Evolutionary conservation across 192 early-diverging fungal genomes (phyloP), one percentile per base, ranked within the genome.

Genomic region (Linnemannia exigua): DNA sequence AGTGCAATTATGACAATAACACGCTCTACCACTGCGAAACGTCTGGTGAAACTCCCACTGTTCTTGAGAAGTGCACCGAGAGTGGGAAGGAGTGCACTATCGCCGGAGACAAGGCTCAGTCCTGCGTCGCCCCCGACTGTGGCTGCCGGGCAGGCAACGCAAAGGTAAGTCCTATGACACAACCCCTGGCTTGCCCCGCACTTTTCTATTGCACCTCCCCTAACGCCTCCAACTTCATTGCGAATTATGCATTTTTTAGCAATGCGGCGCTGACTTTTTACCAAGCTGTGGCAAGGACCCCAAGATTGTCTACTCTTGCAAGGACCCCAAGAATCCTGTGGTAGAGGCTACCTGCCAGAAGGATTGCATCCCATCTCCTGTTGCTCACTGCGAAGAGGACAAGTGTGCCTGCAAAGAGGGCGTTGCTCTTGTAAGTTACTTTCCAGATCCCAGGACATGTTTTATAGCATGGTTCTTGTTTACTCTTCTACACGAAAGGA

Each of bases 11-110:
- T 25, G 28, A 67, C 7, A 28, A 14, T 14, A 28, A 17, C 25
- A 35, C 28, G 14, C 5, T 68, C 28, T 76, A 76, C 47, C 47
- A 44, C 5, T 80, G 79, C 38, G 67, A 80, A 20, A 44, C 17
- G 3, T 25, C 22, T 0, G 36, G 41, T 25, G 38, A 38, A 38
- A 47, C 4, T 15, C 72, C 72, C 17, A 19, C 31, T 22, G 28
- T 31, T 6, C 48, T 52, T 47, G 31, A 74, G 36, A 54, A 74
- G 14, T 74, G 72, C 28, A 20, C 48, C 25, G 72, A 36, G 17
- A 20, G 19, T 25, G 70, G 28, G 3, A 50, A 54, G 35, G 50
- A 36, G 17, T 74, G 72, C 33, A 31, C 41, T 51, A 3, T 54
- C 51, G 17, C 31, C 16, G 72, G 16, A 54, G 51, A 28, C 70